These are phyloP conservation scores for Heracleum sosnowskyi DNA, from an alignment of 129 eudicot genomes.

Conservation along the genomic window DNA sequence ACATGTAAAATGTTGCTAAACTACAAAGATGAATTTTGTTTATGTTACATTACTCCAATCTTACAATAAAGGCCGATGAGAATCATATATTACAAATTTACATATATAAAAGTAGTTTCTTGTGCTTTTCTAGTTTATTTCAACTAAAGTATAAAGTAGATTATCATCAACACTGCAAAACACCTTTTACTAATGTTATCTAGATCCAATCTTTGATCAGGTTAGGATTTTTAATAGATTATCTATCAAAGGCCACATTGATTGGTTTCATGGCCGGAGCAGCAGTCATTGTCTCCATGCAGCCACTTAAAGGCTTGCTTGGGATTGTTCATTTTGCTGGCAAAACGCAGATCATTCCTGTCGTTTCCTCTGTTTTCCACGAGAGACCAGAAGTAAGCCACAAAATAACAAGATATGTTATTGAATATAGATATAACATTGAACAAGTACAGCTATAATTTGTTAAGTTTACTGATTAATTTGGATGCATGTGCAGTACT, in stretches of 20 bases:
- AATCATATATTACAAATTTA: too few relatives aligned
- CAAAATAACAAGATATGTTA: background rate
- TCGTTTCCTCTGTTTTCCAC: constrained; percentile 56
- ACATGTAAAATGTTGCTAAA: too few relatives aligned
- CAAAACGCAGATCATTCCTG: constrained; percentile 86
- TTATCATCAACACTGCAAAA: too few relatives aligned
- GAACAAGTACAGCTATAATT: background rate
- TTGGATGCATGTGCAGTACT: constrained; percentile 48
- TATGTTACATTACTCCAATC: too few relatives aligned
- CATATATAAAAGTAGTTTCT: too few relatives aligned
- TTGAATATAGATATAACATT: background rate
- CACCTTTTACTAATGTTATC: background rate
- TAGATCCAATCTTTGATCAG: constrained; percentile 28
- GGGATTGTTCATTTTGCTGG: constrained; percentile 89
- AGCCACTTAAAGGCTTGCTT: constrained; percentile 86
- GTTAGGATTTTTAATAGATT: constrained; percentile 91
- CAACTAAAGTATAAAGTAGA: too few relatives aligned
- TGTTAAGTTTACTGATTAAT: background rate
- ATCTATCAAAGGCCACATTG: constrained; percentile 86
- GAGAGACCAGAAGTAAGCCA: constrained; percentile 56
- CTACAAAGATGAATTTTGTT: too few relatives aligned
- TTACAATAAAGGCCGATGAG: too few relatives aligned
- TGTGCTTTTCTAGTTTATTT: too few relatives aligned
- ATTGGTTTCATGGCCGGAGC: constrained; percentile 99
- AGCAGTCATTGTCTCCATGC: constrained; percentile 85